Evolutionary conservation across 2,329 filamentous ascomycete species (phyloP).

Genomic region (Colletotrichum limetticola): DNA sequence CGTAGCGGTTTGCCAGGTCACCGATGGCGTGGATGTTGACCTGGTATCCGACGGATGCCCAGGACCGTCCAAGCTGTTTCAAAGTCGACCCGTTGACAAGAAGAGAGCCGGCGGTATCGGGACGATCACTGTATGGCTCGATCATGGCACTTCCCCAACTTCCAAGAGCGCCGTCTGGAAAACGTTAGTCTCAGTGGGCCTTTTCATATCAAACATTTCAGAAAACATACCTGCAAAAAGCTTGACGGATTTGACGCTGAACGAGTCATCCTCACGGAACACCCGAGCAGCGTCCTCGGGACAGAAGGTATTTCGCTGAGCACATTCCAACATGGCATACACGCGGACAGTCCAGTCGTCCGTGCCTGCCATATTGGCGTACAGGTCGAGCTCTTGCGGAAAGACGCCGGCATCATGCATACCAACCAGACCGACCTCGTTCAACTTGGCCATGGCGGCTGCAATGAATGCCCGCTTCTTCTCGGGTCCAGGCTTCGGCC

Average conservation of each 20-base stretch:
- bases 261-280: conserved; percentile 58
- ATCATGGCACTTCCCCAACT: conserved; percentile 79
- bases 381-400: conserved; percentile 65
- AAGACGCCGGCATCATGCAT: conserved; percentile 75
- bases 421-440: conserved; percentile 73
- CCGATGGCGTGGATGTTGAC: conserved; percentile 81
- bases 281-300: conserved; percentile 59
- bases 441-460: conserved; percentile 70
- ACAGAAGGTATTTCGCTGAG: conserved; percentile 72
- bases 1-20: conserved; percentile 73
- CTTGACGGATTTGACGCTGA: conserved; percentile 73
- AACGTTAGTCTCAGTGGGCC: conserved; percentile 26
- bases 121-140: conserved; percentile 75
- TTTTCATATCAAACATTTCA: no score
- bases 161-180: conserved; percentile 73
- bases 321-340: conserved; percentile 76
- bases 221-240: conserved; percentile 70
- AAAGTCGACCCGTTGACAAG: conserved; percentile 73
- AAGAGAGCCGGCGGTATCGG: conserved; percentile 70
- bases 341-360: conserved; percentile 71
- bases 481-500: conserved; percentile 65
- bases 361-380: conserved; percentile 57
- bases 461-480: conserved; percentile 65
- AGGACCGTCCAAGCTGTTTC: conserved; percentile 62
- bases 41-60: conserved; percentile 71